Evolutionary conservation across 768 basidiomycete species (phyloP).

Genomic region (Vararia minispora): DNA sequence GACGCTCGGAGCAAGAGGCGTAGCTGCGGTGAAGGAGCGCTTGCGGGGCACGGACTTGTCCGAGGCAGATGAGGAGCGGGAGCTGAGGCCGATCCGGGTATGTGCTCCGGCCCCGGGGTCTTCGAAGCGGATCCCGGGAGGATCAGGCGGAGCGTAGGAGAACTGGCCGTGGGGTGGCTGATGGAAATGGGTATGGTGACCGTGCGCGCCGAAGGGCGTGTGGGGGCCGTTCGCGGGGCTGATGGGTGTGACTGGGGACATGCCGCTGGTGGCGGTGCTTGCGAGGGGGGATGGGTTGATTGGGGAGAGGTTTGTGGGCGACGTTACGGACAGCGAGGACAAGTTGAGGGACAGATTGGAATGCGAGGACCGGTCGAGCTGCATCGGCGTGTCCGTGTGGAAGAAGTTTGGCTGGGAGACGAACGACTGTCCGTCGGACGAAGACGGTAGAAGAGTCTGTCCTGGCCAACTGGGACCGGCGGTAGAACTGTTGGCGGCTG

Average conservation of each 20-base stretch:
- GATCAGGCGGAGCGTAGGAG: slow-evolving; percentile 35
- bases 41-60: slow-evolving; percentile 55
- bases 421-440: slow-evolving; percentile 11
- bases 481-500: slow-evolving; percentile 20
- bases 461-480: slow-evolving; percentile 23
- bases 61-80: slow-evolving; percentile 33
- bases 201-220: slow-evolving; percentile 30
- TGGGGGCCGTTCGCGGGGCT: slow-evolving; percentile 38
- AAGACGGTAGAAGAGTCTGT: slow-evolving; percentile 19
- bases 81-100: slow-evolving; percentile 27
- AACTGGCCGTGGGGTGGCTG: slow-evolving; percentile 27
- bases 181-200: slow-evolving; percentile 30
- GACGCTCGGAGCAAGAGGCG: slow-evolving; percentile 24
- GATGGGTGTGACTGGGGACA: slow-evolving; percentile 44
- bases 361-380: slow-evolving; percentile 18
- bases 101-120: slow-evolving; percentile 22
- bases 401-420: slow-evolving; percentile 9
- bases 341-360: slow-evolving; percentile 55
- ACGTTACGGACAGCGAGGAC: slow-evolving; percentile 52
- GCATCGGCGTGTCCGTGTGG: slow-evolving; percentile 15
- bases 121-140: slow-evolving; percentile 22
- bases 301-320: slow-evolving; percentile 56
- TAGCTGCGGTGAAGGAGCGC: slow-evolving; percentile 44
- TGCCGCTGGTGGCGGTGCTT: slow-evolving; percentile 23
- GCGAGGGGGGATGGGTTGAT: slow-evolving; percentile 35